A percentile compares a stretch with the other conserved stretches of the same genome.
phyloP scores from a whole-genome alignment of 805 yeast genomes.

The Wickerhamiella spandovensis region DNA sequence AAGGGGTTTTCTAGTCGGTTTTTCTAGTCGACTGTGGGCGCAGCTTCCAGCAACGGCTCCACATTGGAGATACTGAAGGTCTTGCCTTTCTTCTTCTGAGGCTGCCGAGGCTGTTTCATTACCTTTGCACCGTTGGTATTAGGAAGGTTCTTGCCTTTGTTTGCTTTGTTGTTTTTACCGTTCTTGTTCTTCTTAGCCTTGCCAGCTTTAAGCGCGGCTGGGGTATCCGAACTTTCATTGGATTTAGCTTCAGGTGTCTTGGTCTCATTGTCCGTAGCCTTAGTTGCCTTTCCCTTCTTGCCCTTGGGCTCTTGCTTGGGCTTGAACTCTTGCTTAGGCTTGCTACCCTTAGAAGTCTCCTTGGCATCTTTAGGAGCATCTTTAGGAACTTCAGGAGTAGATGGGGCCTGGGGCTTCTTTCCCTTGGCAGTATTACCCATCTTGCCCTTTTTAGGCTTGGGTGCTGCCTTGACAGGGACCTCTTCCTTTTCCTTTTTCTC shows the following conservation, averaged over 20 bases:
- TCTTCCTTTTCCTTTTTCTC: neutral
- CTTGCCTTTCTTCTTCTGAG: neutral
- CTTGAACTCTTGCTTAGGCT: no score
- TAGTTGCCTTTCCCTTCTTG: constrained; percentile 2
- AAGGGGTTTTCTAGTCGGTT: no score
- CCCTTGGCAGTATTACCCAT: neutral
- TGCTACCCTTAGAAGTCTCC: constrained; percentile 9
- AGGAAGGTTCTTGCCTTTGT: constrained; percentile 2
- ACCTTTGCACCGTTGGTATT: neutral
- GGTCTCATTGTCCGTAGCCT: neutral
- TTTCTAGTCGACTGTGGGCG: neutral
- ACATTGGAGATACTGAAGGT: neutral
- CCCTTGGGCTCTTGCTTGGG: neutral
- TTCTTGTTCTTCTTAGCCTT: neutral
- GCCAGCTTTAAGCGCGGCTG: neutral
- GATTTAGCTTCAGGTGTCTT: neutral
- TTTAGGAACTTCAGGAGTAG: neutral
- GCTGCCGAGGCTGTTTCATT: neutral
- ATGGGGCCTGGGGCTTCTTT: neutral
- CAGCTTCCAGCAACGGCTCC: neutral
- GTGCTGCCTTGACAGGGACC: neutral
- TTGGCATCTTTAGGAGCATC: constrained; percentile 14
- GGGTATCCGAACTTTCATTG: neutral
- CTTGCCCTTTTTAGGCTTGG: neutral
- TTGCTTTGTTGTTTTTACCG: neutral